Conservation (phyloP, 2,329 filamentous ascomycete species). For the Immersiporthe knoxdaviesiana region DNA sequence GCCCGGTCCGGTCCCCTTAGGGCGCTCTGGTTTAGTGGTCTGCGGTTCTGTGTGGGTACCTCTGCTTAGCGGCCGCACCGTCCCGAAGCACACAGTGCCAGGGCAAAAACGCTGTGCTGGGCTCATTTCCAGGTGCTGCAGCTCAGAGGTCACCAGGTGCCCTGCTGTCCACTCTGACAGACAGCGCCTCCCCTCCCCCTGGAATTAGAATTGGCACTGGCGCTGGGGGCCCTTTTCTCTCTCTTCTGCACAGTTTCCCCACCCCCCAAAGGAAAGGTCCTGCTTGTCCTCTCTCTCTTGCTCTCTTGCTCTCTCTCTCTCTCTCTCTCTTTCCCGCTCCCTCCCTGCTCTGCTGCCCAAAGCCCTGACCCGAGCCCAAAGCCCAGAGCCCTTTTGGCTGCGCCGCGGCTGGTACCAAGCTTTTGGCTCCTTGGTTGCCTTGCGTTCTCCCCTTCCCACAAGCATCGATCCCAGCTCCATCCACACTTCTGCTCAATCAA, state of each 20-base stretch:
- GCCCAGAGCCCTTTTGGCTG: background rate
- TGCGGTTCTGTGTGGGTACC: constrained; percentile 1
- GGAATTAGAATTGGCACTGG: constrained; percentile 20
- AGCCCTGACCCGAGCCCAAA: constrained; percentile 1
- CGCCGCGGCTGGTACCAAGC: constrained; percentile 11
- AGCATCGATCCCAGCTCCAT: constrained; percentile 27
- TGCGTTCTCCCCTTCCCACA: constrained; percentile 28
- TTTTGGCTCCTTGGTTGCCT: constrained; percentile 9
- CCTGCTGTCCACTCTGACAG: constrained; percentile 2
- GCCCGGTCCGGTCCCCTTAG: background rate
- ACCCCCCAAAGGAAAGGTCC: background rate
- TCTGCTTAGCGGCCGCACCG: constrained; percentile 2
- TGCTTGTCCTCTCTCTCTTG: constrained; percentile 14
- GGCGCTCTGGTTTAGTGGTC: background rate
- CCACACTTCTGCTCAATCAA: constrained; percentile 21
- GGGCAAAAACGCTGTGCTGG: no score
- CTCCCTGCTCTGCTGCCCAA: no score
- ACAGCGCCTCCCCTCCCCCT: constrained; percentile 15
- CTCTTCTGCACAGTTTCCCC: background rate
- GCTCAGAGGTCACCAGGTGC: constrained; percentile 10
- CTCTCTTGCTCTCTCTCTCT: no score
- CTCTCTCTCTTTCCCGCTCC: no score
- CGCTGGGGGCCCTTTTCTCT: background rate
- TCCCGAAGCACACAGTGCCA: constrained; percentile 1
- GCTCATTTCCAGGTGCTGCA: background rate